Conservation (phyloP, 768 basidiomycete genomes). For the Mycena epipterygia region DNA sequence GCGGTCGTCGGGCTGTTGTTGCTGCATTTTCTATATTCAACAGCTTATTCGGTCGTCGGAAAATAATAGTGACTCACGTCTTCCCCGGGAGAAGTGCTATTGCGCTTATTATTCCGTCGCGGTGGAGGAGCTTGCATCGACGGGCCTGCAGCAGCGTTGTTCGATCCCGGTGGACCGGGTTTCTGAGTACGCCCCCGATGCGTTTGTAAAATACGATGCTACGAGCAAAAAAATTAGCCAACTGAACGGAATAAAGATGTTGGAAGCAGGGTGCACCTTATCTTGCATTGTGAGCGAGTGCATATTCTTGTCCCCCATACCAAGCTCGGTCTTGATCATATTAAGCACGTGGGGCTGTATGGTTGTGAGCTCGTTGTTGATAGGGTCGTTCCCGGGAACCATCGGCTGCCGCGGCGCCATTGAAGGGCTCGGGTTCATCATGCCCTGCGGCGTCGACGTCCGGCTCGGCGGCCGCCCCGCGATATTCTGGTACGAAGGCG, state of each 20-base stretch:
- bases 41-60: not conserved
- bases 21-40: slow-evolving; percentile 46
- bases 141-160: slow-evolving; percentile 58
- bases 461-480: slow-evolving; percentile 72
- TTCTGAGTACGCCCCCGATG: slow-evolving; percentile 46
- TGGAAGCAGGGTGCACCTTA: slow-evolving; percentile 61
- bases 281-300: slow-evolving; percentile 60
- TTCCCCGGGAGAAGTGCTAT: slow-evolving; percentile 74
- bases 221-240: slow-evolving; percentile 14
- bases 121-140: slow-evolving; percentile 52
- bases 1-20: slow-evolving; percentile 50
- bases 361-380: slow-evolving; percentile 58
- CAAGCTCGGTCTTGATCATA: slow-evolving; percentile 57
- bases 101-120: slow-evolving; percentile 60
- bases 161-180: slow-evolving; percentile 45
- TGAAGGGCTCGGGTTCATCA: slow-evolving; percentile 72
- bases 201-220: slow-evolving; percentile 53
- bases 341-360: slow-evolving; percentile 53
- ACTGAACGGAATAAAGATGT: slow-evolving; percentile 32
- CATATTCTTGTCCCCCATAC: slow-evolving; percentile 62
- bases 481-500: slow-evolving; percentile 52
- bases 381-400: slow-evolving; percentile 23
- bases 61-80: slow-evolving; percentile 58
- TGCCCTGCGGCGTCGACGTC: slow-evolving; percentile 64
- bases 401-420: slow-evolving; percentile 60